These are phyloP conservation scores for Aspergillus sparsus DNA, from an alignment of 495 filamentous ascomycete genomes.

Conservation along the genomic window DNA sequence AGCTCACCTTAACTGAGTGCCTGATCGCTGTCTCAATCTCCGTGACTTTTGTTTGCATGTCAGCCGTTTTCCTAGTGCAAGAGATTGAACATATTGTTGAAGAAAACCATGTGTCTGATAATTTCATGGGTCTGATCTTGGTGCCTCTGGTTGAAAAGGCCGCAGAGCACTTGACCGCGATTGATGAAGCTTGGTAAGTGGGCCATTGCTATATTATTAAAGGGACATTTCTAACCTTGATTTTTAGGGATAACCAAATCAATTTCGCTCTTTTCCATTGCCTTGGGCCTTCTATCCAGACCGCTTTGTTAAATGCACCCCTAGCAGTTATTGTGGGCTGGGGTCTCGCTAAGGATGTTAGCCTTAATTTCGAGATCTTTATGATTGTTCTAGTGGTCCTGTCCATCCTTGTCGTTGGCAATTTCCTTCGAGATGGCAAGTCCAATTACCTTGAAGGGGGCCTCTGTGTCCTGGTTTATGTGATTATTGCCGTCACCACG, in stretches of 20 bases:
- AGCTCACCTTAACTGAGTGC: conserved; percentile 79
- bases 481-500: conserved; percentile 55
- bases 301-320: conserved; percentile 84
- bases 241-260: conserved; percentile 48
- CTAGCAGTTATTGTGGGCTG: conserved; percentile 83
- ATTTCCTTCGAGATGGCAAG: conserved; percentile 77
- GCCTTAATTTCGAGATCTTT: conserved; percentile 85
- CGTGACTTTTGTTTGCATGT: conserved; percentile 73
- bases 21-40: conserved; percentile 65
- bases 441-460: conserved; percentile 79
- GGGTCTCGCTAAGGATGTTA: conserved; percentile 71
- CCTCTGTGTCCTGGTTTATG: conserved; percentile 64
- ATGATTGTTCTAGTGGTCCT: conserved; percentile 85
- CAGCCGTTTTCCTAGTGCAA: conserved; percentile 78
- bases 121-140: conserved; percentile 74
- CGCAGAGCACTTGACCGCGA: conserved; percentile 83
- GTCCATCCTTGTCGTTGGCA: conserved; percentile 81
- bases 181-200: conserved; percentile 85
- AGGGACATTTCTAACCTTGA: background rate
- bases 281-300: conserved; percentile 85
- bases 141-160: conserved; percentile 86
- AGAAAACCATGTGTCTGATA: conserved; percentile 66
- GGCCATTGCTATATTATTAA: background rate
- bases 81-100: conserved; percentile 75
- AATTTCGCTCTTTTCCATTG: conserved; percentile 93